Evolutionary conservation across 257 asterid species (phyloP).

Genomic region (Scutellaria galericulata): DNA sequence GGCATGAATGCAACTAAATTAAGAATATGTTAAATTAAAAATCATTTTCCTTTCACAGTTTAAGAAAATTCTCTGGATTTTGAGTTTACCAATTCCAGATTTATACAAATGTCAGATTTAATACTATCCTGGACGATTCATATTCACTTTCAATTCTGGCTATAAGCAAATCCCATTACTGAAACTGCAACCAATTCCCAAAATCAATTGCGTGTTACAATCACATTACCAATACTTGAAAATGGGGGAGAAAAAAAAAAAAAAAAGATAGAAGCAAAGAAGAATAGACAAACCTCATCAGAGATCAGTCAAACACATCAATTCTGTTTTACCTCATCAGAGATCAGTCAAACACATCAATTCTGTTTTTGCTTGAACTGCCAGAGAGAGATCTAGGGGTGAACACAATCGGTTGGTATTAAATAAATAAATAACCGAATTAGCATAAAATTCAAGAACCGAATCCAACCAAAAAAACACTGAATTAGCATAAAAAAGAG

Average conservation of each 20-base stretch:
- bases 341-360: too few species aligned
- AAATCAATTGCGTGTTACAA: constrained; percentile 13
- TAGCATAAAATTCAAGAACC: too few species aligned
- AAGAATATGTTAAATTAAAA: not conserved
- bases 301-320: too few species aligned
- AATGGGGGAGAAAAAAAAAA: not conserved
- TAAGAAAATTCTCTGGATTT: not conserved
- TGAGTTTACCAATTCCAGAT: constrained; percentile 16
- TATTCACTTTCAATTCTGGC: not conserved
- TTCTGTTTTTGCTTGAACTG: too few species aligned
- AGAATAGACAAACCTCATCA: constrained; percentile 14
- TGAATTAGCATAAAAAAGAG: too few species aligned
- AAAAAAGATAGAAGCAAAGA: not conserved
- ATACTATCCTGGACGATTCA: constrained; percentile 1
- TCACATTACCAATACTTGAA: too few species aligned
- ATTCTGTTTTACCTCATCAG: not conserved
- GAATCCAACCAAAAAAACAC: too few species aligned
- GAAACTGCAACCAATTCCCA: constrained; percentile 16
- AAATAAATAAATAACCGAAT: too few species aligned
- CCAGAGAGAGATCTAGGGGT: too few species aligned
- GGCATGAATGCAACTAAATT: too few species aligned
- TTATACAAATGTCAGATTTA: not conserved
- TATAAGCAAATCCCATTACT: constrained; percentile 14
- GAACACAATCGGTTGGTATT: too few species aligned
- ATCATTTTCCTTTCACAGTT: not conserved